Evolutionary conservation across 2,329 filamentous ascomycete genomes (phyloP).

Genomic region (Lasiodiplodia gonubiensis): DNA sequence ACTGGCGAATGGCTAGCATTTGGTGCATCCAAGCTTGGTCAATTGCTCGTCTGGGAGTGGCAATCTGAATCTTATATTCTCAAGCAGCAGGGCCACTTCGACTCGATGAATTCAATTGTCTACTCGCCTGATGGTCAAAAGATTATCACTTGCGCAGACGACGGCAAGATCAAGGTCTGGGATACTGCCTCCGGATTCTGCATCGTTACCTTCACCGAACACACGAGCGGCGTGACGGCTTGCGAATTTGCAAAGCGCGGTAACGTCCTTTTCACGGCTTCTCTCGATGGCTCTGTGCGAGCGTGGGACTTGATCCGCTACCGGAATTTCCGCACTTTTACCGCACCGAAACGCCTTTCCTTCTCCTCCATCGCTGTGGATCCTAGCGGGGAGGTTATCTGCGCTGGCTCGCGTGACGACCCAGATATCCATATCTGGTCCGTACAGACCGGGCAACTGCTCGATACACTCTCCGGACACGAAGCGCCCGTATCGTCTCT

Average conservation of each 20-base stretch:
- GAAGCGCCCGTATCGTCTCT: slow-evolving; percentile 91
- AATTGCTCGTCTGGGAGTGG: slow-evolving; percentile 99
- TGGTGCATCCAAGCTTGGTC: slow-evolving; percentile 91
- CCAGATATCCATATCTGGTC: slow-evolving; percentile 99
- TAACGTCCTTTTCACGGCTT: slow-evolving; percentile 94
- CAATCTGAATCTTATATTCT: slow-evolving; percentile 98
- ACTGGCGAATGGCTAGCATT: slow-evolving; percentile 97
- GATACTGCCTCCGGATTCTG: slow-evolving; percentile 96
- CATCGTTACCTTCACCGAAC: slow-evolving; percentile 96
- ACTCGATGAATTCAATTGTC: slow-evolving; percentile 89
- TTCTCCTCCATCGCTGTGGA: slow-evolving; percentile 97
- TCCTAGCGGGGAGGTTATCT: slow-evolving; percentile 93
- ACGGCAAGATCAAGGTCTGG: slow-evolving; percentile 99
- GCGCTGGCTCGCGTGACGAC: slow-evolving; percentile 91
- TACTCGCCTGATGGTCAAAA: slow-evolving; percentile 94
- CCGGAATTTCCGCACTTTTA: slow-evolving; percentile 97
- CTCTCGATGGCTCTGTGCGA: slow-evolving; percentile 89
- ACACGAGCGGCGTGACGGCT: slow-evolving; percentile 90
- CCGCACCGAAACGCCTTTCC: slow-evolving; percentile 85
- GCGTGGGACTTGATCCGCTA: slow-evolving; percentile 97
- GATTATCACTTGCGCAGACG: slow-evolving; percentile 91
- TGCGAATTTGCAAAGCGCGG: slow-evolving; percentile 95
- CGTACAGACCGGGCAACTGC: slow-evolving; percentile 92
- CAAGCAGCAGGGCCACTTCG: slow-evolving; percentile 97
- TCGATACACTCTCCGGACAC: slow-evolving; percentile 89